These are phyloP conservation scores for Leccinum longicurvipes DNA, from an alignment of 768 basidiomycete species.

Conservation along the genomic window DNA sequence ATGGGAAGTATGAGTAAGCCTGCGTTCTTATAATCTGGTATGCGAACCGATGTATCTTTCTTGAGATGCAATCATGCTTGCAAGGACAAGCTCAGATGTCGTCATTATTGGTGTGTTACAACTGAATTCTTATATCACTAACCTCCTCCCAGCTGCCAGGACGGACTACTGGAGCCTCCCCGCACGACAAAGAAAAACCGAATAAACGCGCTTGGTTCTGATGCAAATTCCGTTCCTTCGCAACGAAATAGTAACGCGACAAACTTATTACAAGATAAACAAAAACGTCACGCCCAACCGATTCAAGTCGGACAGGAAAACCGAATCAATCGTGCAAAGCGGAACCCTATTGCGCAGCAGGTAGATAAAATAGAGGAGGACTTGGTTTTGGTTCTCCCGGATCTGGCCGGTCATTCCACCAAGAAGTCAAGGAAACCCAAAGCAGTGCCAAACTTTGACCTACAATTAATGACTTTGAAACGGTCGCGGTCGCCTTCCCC, in stretches of 20 bases:
- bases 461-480: conserved; percentile 41
- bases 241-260: conserved; percentile 1
- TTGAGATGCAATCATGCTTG: conserved; percentile 76
- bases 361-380: conserved; percentile 45
- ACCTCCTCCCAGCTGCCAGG: conserved; percentile 57
- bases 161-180: conserved; percentile 59
- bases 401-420: conserved; percentile 31
- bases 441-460: conserved; percentile 43
- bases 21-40: not conserved
- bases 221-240: not conserved
- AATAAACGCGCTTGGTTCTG: conserved; percentile 20
- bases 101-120: conserved; percentile 61
- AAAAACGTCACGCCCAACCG: not conserved
- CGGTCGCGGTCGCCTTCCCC: conserved; percentile 21
- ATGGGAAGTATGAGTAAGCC: conserved; percentile 63
- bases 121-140: conserved; percentile 5
- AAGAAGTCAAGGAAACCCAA: conserved; percentile 13
- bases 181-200: conserved; percentile 27
- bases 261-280: conserved; percentile 4
- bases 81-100: conserved; percentile 72
- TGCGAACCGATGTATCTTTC: not conserved
- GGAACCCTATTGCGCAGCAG: conserved; percentile 33
- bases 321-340: conserved; percentile 22
- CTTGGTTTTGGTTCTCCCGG: too few species aligned
- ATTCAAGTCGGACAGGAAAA: conserved; percentile 8